Evolutionary conservation across 2,329 filamentous ascomycete genomes (phyloP).

Genomic region (Metarhizium guizhouense): DNA sequence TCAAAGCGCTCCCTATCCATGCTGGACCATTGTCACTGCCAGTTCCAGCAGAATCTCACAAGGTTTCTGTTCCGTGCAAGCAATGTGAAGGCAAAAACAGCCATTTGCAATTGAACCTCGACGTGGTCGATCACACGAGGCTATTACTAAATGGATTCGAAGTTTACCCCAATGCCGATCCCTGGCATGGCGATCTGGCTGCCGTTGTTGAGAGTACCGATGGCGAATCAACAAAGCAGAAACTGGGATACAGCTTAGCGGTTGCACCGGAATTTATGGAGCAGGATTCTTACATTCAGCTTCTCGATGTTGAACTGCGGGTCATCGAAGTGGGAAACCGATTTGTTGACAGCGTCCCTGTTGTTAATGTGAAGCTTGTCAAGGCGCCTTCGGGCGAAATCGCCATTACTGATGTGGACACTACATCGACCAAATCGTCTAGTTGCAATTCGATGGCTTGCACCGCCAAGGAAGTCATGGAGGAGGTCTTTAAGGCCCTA

Average conservation of each 20-base stretch:
- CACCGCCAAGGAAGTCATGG: slow-evolving; percentile 31
- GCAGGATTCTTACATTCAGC: slow-evolving; percentile 39
- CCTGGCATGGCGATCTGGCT: slow-evolving; percentile 32
- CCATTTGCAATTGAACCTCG: slow-evolving; percentile 45
- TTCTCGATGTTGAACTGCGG: slow-evolving; percentile 46
- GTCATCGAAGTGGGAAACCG: slow-evolving; percentile 50
- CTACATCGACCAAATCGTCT: slow-evolving; percentile 19
- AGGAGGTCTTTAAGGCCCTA: slow-evolving; percentile 17
- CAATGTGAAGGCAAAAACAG: slow-evolving; percentile 40
- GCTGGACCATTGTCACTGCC: slow-evolving; percentile 28
- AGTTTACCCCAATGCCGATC: slow-evolving; percentile 46
- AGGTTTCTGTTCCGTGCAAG: slow-evolving; percentile 42
- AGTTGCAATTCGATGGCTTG: slow-evolving; percentile 42
- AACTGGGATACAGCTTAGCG: slow-evolving; percentile 41
- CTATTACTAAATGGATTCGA: slow-evolving; percentile 52
- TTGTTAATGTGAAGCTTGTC: slow-evolving; percentile 52
- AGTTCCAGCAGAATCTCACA: slow-evolving; percentile 23
- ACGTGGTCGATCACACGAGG: slow-evolving; percentile 36
- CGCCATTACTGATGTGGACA: slow-evolving; percentile 40
- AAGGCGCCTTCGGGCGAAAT: slow-evolving; percentile 47
- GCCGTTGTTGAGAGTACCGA: slow-evolving; percentile 36
- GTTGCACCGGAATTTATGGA: slow-evolving; percentile 35
- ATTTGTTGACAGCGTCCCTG: slow-evolving; percentile 45
- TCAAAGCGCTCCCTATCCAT: slow-evolving; percentile 30
- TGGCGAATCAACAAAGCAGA: slow-evolving; percentile 24